Evolutionary conservation across 2,329 filamentous ascomycete species (phyloP), one percentile per base, ranked within the genome.

Genomic region (Penicillium sp.): DNA sequence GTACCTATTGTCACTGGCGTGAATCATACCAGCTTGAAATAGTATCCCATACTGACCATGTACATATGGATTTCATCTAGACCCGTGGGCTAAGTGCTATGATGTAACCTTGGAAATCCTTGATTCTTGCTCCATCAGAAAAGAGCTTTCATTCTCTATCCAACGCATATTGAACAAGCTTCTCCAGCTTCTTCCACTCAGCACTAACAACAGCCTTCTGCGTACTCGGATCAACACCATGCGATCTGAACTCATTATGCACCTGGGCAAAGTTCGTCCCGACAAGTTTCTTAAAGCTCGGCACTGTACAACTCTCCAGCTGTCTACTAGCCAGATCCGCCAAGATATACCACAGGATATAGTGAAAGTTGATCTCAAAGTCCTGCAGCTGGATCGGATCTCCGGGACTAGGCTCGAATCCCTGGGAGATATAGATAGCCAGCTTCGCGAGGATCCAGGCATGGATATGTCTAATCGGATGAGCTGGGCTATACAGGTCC

Each of bases 391-490:
- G 40, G 7, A 58, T 42, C 5, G 47, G 42, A 39, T 61, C 56
- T 7, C 47, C 41, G 5, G 42, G 34, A 13, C 51, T 45, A n/a
- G 49, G 46, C 37, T 59, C 51, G 18, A 54, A 52, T 6, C 55
- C 55, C 40, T 62, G 59, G 1, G 60, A 63, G 11, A 63, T 42
- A 31, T 56, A 56, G 10, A 63, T 63, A 3, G 55, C 64, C 23
- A 65, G 42, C 36, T 61, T 65, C 0, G 61, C 64, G 9, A 72
- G 48, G 10, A 60, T 52, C 61, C 64, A 70, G 6, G 59, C 60
- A 54, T 71, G 77, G 4, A 80, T 66, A 2, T 80, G 72, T 0
- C 79, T 73, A 6, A 81, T 67, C 0, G 80, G 79, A 58, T 84
- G 78, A 42, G 67, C 54, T 29, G 73, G 62, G 6, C 72, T 69